Conservation (phyloP, 768 basidiomycete species). For the Xerocomellus intermedius region DNA sequence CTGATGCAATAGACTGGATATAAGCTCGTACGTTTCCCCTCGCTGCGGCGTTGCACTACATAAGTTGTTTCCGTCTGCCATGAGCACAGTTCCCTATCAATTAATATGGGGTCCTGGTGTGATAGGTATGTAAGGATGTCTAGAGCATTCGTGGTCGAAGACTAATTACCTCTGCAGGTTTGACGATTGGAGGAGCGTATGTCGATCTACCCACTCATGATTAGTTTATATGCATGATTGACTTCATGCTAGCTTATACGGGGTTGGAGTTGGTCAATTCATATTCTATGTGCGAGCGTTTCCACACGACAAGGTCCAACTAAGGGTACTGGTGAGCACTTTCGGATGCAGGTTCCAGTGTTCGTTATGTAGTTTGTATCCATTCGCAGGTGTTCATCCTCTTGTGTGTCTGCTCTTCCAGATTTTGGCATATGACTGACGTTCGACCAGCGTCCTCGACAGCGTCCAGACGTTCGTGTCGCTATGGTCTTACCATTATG, state of each 20-base stretch:
- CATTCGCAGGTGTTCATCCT: neutral
- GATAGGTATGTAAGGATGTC: slow-evolving; percentile 12
- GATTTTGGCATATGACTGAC: neutral
- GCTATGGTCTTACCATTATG: neutral
- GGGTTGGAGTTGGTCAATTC: slow-evolving; percentile 17
- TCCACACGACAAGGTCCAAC: slow-evolving; percentile 8
- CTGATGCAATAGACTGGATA: no score
- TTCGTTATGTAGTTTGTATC: neutral
- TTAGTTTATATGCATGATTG: neutral
- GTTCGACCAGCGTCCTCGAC: slow-evolving; percentile 6
- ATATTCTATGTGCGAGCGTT: slow-evolving; percentile 18
- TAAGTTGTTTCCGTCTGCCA: neutral
- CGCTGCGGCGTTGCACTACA: no score
- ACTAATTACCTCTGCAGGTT: slow-evolving; percentile 20
- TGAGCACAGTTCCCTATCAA: neutral
- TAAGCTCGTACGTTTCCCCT: neutral
- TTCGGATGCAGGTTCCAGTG: neutral
- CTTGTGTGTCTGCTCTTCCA: slow-evolving; percentile 6
- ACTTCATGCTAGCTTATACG: slow-evolving; percentile 17
- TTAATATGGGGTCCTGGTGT: slow-evolving; percentile 13
- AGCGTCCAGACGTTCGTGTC: neutral
- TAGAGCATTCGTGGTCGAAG: no score
- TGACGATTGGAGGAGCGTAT: slow-evolving; percentile 12
- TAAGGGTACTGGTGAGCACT: slow-evolving; percentile 19
- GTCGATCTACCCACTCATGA: neutral